Percentiles rank a stretch among this genome's conserved stretches.
Evolutionary conservation across 495 filamentous ascomycete genomes (phyloP).

Genomic region (Xylaria venustula): DNA sequence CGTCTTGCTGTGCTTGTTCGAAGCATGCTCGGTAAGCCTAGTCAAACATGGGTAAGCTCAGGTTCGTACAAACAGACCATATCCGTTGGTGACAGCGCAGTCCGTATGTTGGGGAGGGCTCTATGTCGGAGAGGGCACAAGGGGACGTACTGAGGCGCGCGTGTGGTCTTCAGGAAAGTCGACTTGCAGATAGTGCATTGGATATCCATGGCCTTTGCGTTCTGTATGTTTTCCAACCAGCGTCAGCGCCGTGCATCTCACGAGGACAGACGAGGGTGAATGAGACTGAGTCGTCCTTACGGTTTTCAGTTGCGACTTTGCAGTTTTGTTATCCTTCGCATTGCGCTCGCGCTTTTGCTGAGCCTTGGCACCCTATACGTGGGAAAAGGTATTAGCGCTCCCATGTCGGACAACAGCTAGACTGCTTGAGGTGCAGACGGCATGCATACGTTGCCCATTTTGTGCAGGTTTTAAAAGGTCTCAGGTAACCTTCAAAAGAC

Average conservation of each 20-base stretch:
- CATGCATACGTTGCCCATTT: conserved; percentile 56
- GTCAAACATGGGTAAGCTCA: not conserved
- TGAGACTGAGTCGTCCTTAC: conserved; percentile 32
- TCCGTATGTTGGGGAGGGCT: not conserved
- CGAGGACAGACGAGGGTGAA: not conserved
- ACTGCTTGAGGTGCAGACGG: not conserved
- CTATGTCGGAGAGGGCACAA: not conserved
- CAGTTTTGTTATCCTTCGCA: conserved; percentile 41
- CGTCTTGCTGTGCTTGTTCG: conserved; percentile 55
- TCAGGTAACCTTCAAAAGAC: not conserved
- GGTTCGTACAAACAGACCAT: not conserved
- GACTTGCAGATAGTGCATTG: conserved; percentile 56
- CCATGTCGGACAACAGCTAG: not conserved
- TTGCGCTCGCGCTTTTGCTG: conserved; percentile 59
- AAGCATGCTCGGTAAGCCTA: conserved; percentile 52
- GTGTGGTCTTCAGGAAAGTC: conserved; percentile 57
- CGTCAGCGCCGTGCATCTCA: not conserved
- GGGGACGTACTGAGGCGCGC: conserved; percentile 47
- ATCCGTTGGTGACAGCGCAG: not conserved
- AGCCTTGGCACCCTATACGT: conserved; percentile 56
- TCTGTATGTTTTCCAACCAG: conserved; percentile 26
- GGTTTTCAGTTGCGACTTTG: conserved; percentile 57
- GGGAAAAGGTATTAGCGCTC: conserved; percentile 3
- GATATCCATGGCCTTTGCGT: conserved; percentile 54
- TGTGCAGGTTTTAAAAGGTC: conserved; percentile 4